Percentiles rank a stretch among this genome's conserved stretches.
Evolutionary conservation across 352 stramenopile species (phyloP).

Genomic region (Phytophthora nicotianae): DNA sequence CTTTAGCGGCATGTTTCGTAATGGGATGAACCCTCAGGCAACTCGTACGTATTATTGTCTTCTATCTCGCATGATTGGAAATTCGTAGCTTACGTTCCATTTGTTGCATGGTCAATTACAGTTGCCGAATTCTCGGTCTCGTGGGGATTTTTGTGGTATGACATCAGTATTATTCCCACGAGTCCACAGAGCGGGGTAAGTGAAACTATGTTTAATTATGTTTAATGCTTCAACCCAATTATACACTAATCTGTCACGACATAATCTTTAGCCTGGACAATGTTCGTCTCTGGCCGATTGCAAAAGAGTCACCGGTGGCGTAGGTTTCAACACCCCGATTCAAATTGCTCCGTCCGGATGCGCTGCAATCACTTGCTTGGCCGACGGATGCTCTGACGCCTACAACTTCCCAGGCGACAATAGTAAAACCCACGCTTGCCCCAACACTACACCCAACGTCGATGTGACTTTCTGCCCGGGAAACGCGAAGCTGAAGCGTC

Average conservation of each 20-base stretch:
- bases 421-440: slow-evolving; percentile 44
- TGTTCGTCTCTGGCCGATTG: slow-evolving; percentile 46
- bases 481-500: neutral
- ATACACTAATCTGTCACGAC: slow-evolving; percentile 9
- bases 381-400: slow-evolving; percentile 43
- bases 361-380: slow-evolving; percentile 33
- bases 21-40: slow-evolving; percentile 56
- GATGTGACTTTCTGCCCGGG: slow-evolving; percentile 45
- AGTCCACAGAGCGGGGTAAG: slow-evolving; percentile 29
- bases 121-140: slow-evolving; percentile 57
- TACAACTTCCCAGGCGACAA: slow-evolving; percentile 54
- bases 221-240: neutral
- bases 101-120: slow-evolving; percentile 19
- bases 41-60: slow-evolving; percentile 36
- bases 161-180: slow-evolving; percentile 70
- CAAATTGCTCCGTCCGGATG: slow-evolving; percentile 50
- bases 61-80: neutral
- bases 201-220: neutral
- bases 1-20: slow-evolving; percentile 71
- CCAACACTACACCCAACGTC: slow-evolving; percentile 37
- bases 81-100: slow-evolving; percentile 8
- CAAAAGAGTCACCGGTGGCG: slow-evolving; percentile 42
- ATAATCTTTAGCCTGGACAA: slow-evolving; percentile 31
- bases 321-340: slow-evolving; percentile 55
- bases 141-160: slow-evolving; percentile 58